Conservation (phyloP, 2,329 filamentous ascomycete genomes). For the Colletotrichum karsti region DNA sequence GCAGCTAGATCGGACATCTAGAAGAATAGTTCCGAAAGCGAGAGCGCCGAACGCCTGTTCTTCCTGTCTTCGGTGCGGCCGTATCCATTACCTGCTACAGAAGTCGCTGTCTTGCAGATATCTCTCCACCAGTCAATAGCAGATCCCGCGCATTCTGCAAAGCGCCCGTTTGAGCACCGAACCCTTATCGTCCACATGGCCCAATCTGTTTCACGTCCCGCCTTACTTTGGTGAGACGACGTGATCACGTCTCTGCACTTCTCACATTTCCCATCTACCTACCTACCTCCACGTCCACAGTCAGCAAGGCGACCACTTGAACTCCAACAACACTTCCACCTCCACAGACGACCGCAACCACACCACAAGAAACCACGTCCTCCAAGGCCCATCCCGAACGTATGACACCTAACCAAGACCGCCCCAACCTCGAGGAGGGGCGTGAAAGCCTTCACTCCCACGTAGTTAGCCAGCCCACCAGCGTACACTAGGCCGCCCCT, state of each 20-base stretch:
- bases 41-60: not conserved
- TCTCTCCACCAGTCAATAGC: not conserved
- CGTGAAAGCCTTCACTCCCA: not conserved
- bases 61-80: not conserved
- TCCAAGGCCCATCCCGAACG: constrained; percentile 24
- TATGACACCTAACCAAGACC: constrained; percentile 16
- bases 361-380: not conserved
- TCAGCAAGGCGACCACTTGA: not conserved
- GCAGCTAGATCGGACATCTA: not conserved
- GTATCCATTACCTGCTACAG: not conserved
- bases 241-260: constrained; percentile 2
- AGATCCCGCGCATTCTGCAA: not conserved
- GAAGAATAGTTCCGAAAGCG: not conserved
- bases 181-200: constrained; percentile 7
- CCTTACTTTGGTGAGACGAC: not conserved
- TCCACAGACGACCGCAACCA: not conserved
- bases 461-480: constrained; percentile 10
- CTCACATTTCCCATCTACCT: not conserved
- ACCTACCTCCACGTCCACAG: not conserved
- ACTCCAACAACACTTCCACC: not conserved
- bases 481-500: not conserved
- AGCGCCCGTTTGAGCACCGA: not conserved
- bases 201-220: not conserved
- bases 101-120: not conserved
- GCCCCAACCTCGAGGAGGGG: constrained; percentile 8